A percentile compares a stretch with the other conserved stretches of the same genome.
Conservation (phyloP, 805 yeast genomes). For the Saturnispora saitoi region DNA sequence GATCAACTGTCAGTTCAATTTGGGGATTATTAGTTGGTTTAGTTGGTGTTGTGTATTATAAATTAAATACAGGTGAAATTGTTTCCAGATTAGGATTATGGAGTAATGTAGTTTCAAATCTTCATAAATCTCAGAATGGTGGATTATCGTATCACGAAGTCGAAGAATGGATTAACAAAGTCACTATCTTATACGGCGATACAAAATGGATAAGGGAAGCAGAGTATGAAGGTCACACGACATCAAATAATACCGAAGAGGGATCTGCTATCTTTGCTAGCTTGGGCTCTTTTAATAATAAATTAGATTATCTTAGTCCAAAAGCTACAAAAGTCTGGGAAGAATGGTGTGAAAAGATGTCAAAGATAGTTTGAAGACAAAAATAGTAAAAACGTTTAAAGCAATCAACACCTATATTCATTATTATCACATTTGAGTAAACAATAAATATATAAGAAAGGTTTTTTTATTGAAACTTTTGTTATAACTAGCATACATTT, state of each 20-base stretch:
- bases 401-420: no score
- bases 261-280: constrained; percentile 8
- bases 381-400: no score
- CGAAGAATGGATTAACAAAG: constrained; percentile 43
- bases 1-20: constrained; percentile 47
- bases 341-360: constrained; percentile 2
- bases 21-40: constrained; percentile 68
- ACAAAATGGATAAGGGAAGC: constrained; percentile 53
- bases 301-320: constrained; percentile 1
- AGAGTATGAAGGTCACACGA: constrained; percentile 23
- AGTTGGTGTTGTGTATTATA: constrained; percentile 47
- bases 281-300: constrained; percentile 8
- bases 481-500: neutral
- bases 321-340: constrained; percentile 1
- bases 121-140: constrained; percentile 48
- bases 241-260: neutral
- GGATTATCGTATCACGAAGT: constrained; percentile 42
- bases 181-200: constrained; percentile 44
- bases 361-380: neutral
- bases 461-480: no score
- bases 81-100: constrained; percentile 41
- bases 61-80: constrained; percentile 42
- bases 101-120: constrained; percentile 38
- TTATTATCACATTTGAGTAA: no score
- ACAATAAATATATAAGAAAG: no score